A percentile compares a stretch with the other conserved stretches of the same genome.
phyloP scores from a whole-genome alignment of 2,329 filamentous ascomycete species.

The Venturia pyrina region DNA sequence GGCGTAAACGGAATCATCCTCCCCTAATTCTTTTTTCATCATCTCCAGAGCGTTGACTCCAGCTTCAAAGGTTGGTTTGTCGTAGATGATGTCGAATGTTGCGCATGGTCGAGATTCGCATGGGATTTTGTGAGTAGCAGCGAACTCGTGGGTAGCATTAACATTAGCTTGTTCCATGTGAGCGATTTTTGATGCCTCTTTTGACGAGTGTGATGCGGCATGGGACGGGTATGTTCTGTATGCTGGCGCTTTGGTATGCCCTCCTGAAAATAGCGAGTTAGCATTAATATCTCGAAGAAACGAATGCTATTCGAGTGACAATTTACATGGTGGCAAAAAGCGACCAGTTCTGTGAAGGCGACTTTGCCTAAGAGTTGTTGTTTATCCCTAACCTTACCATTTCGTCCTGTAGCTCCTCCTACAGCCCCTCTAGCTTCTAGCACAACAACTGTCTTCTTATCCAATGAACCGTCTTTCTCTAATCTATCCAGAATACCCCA shows the following conservation, averaged over 20 bases:
- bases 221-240: slow-evolving; percentile 44
- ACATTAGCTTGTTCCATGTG: slow-evolving; percentile 36
- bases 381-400: slow-evolving; percentile 9
- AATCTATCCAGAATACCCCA: slow-evolving; percentile 10
- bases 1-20: slow-evolving; percentile 29
- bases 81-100: slow-evolving; percentile 51
- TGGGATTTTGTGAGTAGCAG: slow-evolving; percentile 31
- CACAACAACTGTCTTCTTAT: slow-evolving; percentile 46
- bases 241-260: slow-evolving; percentile 40
- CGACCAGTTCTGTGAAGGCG: too few species aligned
- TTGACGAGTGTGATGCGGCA: slow-evolving; percentile 33
- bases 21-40: slow-evolving; percentile 37
- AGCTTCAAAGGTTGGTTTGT: slow-evolving; percentile 18
- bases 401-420: slow-evolving; percentile 67
- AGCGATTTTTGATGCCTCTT: slow-evolving; percentile 37
- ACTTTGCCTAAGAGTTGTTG: not conserved
- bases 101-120: slow-evolving; percentile 41
- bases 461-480: slow-evolving; percentile 36
- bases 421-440: slow-evolving; percentile 71
- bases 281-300: not conserved
- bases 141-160: slow-evolving; percentile 45
- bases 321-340: too few species aligned
- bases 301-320: too few species aligned
- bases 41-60: slow-evolving; percentile 13
- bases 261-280: slow-evolving; percentile 19